phyloP scores from a whole-genome alignment of 2,329 filamentous ascomycete genomes.

The Lecanicillium sp. region DNA sequence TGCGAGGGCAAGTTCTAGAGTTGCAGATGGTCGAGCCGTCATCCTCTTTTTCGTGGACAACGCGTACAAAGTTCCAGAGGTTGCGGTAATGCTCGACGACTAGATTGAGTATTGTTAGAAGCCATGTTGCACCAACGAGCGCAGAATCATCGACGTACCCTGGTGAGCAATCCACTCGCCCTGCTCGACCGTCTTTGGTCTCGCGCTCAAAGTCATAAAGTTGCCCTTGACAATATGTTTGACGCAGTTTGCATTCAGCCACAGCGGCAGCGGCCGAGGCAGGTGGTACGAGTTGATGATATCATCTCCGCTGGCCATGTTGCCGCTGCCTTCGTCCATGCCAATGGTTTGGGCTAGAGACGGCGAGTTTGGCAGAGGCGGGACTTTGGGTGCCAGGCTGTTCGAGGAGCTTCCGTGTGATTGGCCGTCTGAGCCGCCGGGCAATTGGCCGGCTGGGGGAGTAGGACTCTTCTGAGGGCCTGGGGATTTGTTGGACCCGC shows the following conservation, averaged over 20 bases:
- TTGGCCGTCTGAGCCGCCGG: conserved; percentile 38
- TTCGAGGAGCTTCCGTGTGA: conserved; percentile 42
- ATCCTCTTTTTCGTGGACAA: conserved; percentile 80
- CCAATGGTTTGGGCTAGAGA: conserved; percentile 60
- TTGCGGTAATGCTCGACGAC: conserved; percentile 90
- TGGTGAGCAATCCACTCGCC: conserved; percentile 96
- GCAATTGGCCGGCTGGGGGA: conserved; percentile 38
- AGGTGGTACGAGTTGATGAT: conserved; percentile 54
- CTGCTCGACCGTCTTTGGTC: conserved; percentile 86
- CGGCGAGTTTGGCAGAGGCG: conserved; percentile 55
- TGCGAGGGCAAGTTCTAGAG: conserved; percentile 72
- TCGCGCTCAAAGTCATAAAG: conserved; percentile 90
- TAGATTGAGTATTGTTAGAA: conserved; percentile 25
- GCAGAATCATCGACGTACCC: conserved; percentile 46
- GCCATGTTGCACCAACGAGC: conserved; percentile 10
- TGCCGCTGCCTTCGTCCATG: conserved; percentile 53
- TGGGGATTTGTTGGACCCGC: conserved; percentile 43
- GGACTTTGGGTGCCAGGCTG: conserved; percentile 49
- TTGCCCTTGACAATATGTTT: conserved; percentile 94
- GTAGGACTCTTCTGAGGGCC: conserved; percentile 46
- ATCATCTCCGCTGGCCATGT: conserved; percentile 42
- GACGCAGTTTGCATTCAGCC: conserved; percentile 67
- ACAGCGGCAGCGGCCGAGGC: conserved; percentile 60
- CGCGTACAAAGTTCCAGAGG: conserved; percentile 80
- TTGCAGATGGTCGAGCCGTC: conserved; percentile 78